Conservation (phyloP, 2,329 filamentous ascomycete genomes). For the Acrodontium crateriforme region DNA sequence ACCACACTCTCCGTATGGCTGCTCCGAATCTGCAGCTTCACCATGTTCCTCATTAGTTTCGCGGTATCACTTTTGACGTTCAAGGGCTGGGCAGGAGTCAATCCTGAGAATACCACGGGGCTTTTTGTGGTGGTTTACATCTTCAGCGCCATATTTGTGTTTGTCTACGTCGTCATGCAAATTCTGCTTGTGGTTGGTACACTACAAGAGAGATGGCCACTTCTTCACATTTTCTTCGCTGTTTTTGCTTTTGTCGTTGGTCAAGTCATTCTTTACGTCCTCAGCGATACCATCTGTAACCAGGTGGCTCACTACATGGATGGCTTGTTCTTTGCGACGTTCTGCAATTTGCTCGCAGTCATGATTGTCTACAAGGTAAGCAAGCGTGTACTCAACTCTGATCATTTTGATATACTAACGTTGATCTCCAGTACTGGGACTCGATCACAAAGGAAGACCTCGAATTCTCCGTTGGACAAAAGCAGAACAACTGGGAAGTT, state of each 20-base stretch:
- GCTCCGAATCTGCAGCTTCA: conserved; percentile 60
- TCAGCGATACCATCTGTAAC: conserved; percentile 73
- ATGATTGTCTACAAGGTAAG: conserved; percentile 99
- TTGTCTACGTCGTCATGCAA: conserved; percentile 79
- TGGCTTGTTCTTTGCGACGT: conserved; percentile 83
- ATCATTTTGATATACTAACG: conserved; percentile 1
- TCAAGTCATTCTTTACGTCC: conserved; percentile 84
- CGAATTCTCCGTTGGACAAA: conserved; percentile 91
- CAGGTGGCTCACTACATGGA: conserved; percentile 84
- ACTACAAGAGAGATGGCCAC: conserved; percentile 85
- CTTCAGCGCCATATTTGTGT: conserved; percentile 72
- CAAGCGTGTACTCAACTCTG: no score
- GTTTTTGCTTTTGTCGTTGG: conserved; percentile 83
- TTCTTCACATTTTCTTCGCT: conserved; percentile 83
- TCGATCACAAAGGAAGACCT: conserved; percentile 97
- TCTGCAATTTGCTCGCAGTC: conserved; percentile 83
- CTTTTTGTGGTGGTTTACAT: conserved; percentile 88
- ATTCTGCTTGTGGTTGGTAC: conserved; percentile 78
- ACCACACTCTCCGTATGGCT: conserved; percentile 91
- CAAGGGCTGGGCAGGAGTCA: conserved; percentile 76
- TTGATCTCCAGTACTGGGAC: conserved; percentile 70
- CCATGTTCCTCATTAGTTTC: conserved; percentile 76
- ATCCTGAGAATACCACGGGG: conserved; percentile 72
- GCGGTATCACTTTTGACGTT: conserved; percentile 84
- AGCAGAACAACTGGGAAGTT: conserved; percentile 96